Base-by-base conservation (phyloP, 345 rosid species). In the Eutrema yunnanense region DNA sequence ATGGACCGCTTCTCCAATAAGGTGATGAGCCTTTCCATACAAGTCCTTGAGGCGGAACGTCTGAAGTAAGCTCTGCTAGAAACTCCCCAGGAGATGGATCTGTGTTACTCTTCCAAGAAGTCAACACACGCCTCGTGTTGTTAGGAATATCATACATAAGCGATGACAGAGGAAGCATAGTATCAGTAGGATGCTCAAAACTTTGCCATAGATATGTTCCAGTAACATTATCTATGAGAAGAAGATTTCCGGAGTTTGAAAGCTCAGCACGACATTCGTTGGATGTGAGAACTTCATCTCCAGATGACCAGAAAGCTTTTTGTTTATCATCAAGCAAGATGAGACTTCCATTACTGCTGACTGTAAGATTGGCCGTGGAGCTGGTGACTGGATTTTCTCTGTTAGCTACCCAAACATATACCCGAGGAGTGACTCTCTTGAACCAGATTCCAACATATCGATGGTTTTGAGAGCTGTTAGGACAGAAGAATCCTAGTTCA, bases 401-500 rank as follows among this genome's bases (percentile, higher is more conserved):
- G 43, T 46, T 57, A 43, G 62, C 72, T 9, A 67, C 62, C 84
- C 86, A 83, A 7, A 80, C 78, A n/a, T 66, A 67, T n/a, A 57
- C 74, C 9, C 63, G 67, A 32, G 47, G 53, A 7, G 74, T 14
- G 10, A 69, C 27, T n/a, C 57, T 55, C 72, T 60, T 79, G 77
- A 29, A 79, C 82, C 85, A 82, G 40, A 82, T 79, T 57, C 85
- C 82, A 11, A 79, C 51, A 29, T 79, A 82, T 2, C 65, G 76
- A 26, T 61, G 36, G 6, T 19, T 71, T 3, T 5, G 54, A 26
- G 79, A 71, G 12, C 40, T 43, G 32, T 57, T 47, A 3, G 65
- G 41, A 43, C 57, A 64, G 56, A 68, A 62, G 65, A 79, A 79
- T 4, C 81, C 83, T 6, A 76, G 62, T 8, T 60, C 74, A 34